Base-by-base conservation (phyloP, 306 rosid species). In the Rubus parviflorus region DNA sequence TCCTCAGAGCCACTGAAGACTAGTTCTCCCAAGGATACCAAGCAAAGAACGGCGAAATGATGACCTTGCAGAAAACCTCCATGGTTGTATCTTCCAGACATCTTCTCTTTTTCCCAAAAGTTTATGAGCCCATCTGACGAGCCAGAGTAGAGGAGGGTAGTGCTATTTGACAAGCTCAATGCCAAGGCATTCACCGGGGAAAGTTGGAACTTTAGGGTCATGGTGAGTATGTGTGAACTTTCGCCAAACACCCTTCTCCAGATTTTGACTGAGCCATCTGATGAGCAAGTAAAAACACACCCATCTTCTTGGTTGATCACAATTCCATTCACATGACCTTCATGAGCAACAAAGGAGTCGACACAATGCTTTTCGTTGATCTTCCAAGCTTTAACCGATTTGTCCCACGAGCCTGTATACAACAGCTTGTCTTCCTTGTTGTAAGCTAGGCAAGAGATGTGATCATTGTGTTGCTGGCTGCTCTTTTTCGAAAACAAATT, bases 221-320 rank as follows among this genome's bases (percentile, higher is more conserved):
- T 83, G 45, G 91, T 87, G 56, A 87, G 79, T 41, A 85, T 87
- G 53, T 87, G 89, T 20, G 91, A 85, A 48, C 82, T 87, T 81
- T 85, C 88, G 56, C 91, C 87, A 16, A 77, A 87, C 22, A 87
- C 87, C 76, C 87, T 85, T 75, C 91, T 82, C 91, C 91, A 87
- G 6, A 87, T 85, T 71, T 87, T 87, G 62, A 87, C 84, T 2
- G 88, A 87, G 20, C 87, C 87, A 41, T 87, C 91, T 0, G 89
- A 87, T 35, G 91, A 87, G 77, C 91, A 85, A 41, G 89, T 87
- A 81, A 87, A 87, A 69, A 87, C 91, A 16, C 83, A 85, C 13
- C 91, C 89, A 64, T 87, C 91, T 78, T 83, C 85, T 57, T 85
- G 84, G 80, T 87, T 87, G 54, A 87, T 53, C 20, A 76, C 73